Percentiles rank a stretch among this genome's conserved stretches.
These are phyloP conservation scores for Myxozyma mucilagina DNA, from an alignment of 805 yeast species.

Conservation along the genomic window DNA sequence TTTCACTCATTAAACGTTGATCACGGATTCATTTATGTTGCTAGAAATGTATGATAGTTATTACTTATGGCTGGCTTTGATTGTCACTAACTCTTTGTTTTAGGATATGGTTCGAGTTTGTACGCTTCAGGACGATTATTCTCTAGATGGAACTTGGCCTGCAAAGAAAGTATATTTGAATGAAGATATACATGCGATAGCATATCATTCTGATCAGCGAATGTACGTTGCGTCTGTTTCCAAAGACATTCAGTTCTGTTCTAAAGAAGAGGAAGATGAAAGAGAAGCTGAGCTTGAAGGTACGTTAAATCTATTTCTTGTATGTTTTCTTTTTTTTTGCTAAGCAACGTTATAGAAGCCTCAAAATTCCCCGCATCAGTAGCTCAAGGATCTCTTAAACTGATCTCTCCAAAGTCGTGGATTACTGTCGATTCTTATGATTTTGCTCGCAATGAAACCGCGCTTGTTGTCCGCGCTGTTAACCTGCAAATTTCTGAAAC, in stretches of 20 bases:
- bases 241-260: slow-evolving; percentile 57
- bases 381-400: slow-evolving; percentile 59
- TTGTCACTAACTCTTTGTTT: neutral
- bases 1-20: slow-evolving; percentile 44
- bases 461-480: slow-evolving; percentile 57
- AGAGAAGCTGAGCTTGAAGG: slow-evolving; percentile 53
- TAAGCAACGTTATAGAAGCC: neutral
- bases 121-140: slow-evolving; percentile 44
- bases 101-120: slow-evolving; percentile 39
- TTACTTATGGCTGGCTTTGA: neutral
- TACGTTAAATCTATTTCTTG: neutral
- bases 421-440: slow-evolving; percentile 60
- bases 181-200: slow-evolving; percentile 61
- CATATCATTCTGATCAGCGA: slow-evolving; percentile 67
- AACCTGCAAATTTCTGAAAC: slow-evolving; percentile 46
- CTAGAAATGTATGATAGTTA: slow-evolving; percentile 45
- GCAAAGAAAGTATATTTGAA: slow-evolving; percentile 54
- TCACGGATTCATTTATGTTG: slow-evolving; percentile 69
- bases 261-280: slow-evolving; percentile 73
- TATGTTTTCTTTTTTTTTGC: neutral
- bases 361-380: slow-evolving; percentile 46
- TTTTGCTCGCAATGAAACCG: slow-evolving; percentile 54
- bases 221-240: slow-evolving; percentile 64
- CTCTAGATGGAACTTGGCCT: slow-evolving; percentile 64
- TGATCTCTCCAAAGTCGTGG: slow-evolving; percentile 78